Percentiles rank a stretch among this genome's conserved stretches.
Conservation (phyloP, 768 basidiomycete genomes). For the Crassisporium funariophilum region DNA sequence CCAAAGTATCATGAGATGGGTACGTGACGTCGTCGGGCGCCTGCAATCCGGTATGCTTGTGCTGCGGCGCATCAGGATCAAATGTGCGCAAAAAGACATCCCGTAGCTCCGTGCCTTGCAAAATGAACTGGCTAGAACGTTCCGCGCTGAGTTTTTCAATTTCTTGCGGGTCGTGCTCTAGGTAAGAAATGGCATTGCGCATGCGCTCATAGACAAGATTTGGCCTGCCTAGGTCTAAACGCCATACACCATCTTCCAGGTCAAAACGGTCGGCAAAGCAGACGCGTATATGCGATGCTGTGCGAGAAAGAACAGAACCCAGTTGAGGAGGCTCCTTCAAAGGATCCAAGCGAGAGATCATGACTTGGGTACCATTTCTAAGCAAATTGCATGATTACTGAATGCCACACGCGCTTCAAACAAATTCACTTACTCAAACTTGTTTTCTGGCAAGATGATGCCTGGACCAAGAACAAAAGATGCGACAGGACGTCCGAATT, state of each 20-base stretch:
- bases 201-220: slow-evolving; percentile 69
- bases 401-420: too few species aligned
- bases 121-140: neutral
- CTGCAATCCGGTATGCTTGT: slow-evolving; percentile 35
- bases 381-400: too few species aligned
- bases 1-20: neutral
- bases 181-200: slow-evolving; percentile 57
- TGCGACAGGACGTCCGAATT: slow-evolving; percentile 67
- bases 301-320: slow-evolving; percentile 56
- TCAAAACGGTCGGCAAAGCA: slow-evolving; percentile 53
- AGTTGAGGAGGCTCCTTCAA: slow-evolving; percentile 51
- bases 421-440: slow-evolving; percentile 73
- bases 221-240: too few species aligned
- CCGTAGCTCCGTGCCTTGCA: slow-evolving; percentile 73
- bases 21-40: slow-evolving; percentile 35
- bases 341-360: slow-evolving; percentile 21
- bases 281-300: slow-evolving; percentile 56
- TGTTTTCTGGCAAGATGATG: slow-evolving; percentile 59
- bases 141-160: slow-evolving; percentile 31
- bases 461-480: slow-evolving; percentile 69
- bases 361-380: too few species aligned
- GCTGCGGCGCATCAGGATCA: slow-evolving; percentile 20
- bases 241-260: slow-evolving; percentile 61
- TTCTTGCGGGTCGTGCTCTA: slow-evolving; percentile 54
- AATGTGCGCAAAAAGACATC: slow-evolving; percentile 70